Conservation (phyloP, 805 yeast genomes). For the Wickerhamomyces alni region DNA sequence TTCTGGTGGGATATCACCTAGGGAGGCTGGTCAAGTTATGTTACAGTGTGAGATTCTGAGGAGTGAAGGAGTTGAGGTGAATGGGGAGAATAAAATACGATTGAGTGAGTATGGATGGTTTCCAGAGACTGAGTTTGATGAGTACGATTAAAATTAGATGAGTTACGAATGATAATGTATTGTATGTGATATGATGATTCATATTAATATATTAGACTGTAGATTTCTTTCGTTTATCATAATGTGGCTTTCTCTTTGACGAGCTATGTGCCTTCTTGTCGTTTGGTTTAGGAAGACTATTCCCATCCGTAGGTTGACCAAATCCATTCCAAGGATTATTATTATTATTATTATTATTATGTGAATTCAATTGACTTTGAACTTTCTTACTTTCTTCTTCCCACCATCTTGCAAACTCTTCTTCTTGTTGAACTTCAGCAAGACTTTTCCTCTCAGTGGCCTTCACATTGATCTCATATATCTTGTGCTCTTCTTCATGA, state of each 20-base stretch:
- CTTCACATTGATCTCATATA: slow-evolving; percentile 23
- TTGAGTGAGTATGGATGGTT: slow-evolving; percentile 61
- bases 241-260: not conserved
- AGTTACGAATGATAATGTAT: no score
- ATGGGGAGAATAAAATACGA: slow-evolving; percentile 27
- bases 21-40: slow-evolving; percentile 37
- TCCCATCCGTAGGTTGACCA: no score
- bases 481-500: slow-evolving; percentile 38
- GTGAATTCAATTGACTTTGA: slow-evolving; percentile 35
- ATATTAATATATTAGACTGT: no score
- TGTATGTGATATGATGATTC: no score
- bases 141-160: no score
- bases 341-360: no score
- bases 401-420: slow-evolving; percentile 88
- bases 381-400: slow-evolving; percentile 66
- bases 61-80: slow-evolving; percentile 43
- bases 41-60: slow-evolving; percentile 40
- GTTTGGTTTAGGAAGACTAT: no score
- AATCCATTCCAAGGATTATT: not conserved
- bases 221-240: not conserved
- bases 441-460: slow-evolving; percentile 37
- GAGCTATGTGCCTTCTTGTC: not conserved
- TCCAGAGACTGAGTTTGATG: slow-evolving; percentile 35
- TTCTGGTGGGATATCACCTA: slow-evolving; percentile 55
- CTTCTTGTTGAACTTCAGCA: slow-evolving; percentile 73